Evolutionary conservation across 768 basidiomycete species (phyloP).

Genomic region (Tremella fuciformis): DNA sequence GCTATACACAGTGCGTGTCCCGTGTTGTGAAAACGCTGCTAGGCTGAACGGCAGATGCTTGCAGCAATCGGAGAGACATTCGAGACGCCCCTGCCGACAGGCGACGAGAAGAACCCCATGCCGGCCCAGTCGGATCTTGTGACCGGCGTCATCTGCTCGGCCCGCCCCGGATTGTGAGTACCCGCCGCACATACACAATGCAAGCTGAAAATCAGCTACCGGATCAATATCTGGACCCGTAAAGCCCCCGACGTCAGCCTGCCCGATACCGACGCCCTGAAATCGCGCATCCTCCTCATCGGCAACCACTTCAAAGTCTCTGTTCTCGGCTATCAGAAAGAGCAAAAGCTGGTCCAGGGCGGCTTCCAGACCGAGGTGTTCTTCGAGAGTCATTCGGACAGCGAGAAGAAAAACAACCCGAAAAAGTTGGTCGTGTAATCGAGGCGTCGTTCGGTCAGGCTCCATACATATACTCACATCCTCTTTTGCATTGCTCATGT

Average conservation of each 20-base stretch:
- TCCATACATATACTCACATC: slow-evolving; percentile 3
- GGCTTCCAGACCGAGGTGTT: slow-evolving; percentile 93
- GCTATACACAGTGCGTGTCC: slow-evolving; percentile 79
- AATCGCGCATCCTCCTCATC: slow-evolving; percentile 76
- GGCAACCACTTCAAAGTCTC: slow-evolving; percentile 86
- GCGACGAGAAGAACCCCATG: slow-evolving; percentile 22
- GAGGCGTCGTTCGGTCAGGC: neutral
- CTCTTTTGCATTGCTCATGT: too few relatives aligned
- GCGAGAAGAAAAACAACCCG: slow-evolving; percentile 7
- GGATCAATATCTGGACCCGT: slow-evolving; percentile 96
- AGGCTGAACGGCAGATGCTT: slow-evolving; percentile 69
- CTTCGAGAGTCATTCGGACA: slow-evolving; percentile 69
- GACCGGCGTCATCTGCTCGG: slow-evolving; percentile 92
- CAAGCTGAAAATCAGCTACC: slow-evolving; percentile 68
- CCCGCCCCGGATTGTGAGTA: slow-evolving; percentile 62
- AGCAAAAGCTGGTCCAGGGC: slow-evolving; percentile 66
- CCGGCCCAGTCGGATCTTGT: slow-evolving; percentile 59
- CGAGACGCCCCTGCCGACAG: slow-evolving; percentile 67
- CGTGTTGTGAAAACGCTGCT: neutral
- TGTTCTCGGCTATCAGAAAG: slow-evolving; percentile 76
- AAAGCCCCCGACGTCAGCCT: slow-evolving; percentile 60
- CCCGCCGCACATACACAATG: neutral
- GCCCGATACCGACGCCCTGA: slow-evolving; percentile 57
- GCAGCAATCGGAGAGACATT: slow-evolving; percentile 99
- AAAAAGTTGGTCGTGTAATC: slow-evolving; percentile 1